Evolutionary conservation across 2,329 filamentous ascomycete species (phyloP).

Genomic region (Leptographium flavum): DNA sequence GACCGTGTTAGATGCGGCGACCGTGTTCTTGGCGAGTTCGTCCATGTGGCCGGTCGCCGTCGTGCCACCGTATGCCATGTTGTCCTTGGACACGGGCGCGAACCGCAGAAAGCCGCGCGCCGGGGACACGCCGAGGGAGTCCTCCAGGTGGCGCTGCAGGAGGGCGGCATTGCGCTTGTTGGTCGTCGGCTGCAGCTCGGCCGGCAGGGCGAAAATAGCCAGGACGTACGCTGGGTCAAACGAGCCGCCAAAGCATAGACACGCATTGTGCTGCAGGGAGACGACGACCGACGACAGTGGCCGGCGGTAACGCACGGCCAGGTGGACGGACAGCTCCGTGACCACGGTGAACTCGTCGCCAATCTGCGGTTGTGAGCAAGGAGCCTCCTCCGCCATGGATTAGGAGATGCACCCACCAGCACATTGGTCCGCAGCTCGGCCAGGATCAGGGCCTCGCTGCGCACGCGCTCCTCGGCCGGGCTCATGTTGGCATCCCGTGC

Average conservation of each 20-base stretch:
- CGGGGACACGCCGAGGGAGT: slow-evolving; percentile 50
- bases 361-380: no score
- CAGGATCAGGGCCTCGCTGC: slow-evolving; percentile 42
- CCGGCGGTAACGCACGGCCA: slow-evolving; percentile 63
- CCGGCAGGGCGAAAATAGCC: slow-evolving; percentile 55
- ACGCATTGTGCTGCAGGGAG: slow-evolving; percentile 59
- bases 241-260: slow-evolving; percentile 59
- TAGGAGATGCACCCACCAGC: slow-evolving; percentile 41
- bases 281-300: slow-evolving; percentile 62
- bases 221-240: slow-evolving; percentile 71
- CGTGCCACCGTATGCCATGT: slow-evolving; percentile 54
- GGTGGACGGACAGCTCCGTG: slow-evolving; percentile 55
- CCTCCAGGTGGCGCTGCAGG: slow-evolving; percentile 61
- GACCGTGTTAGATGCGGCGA: no score
- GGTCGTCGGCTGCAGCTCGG: slow-evolving; percentile 53
- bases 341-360: slow-evolving; percentile 63
- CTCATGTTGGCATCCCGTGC: slow-evolving; percentile 16
- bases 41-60: slow-evolving; percentile 58
- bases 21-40: slow-evolving; percentile 26
- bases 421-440: slow-evolving; percentile 52
- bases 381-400: no score
- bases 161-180: slow-evolving; percentile 73
- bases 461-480: slow-evolving; percentile 29
- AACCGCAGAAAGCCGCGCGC: slow-evolving; percentile 63
- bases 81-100: slow-evolving; percentile 53